Percentiles rank a stretch among this genome's conserved stretches.
phyloP scores from a whole-genome alignment of 129 eudicot species.

The Calendula officinalis region DNA sequence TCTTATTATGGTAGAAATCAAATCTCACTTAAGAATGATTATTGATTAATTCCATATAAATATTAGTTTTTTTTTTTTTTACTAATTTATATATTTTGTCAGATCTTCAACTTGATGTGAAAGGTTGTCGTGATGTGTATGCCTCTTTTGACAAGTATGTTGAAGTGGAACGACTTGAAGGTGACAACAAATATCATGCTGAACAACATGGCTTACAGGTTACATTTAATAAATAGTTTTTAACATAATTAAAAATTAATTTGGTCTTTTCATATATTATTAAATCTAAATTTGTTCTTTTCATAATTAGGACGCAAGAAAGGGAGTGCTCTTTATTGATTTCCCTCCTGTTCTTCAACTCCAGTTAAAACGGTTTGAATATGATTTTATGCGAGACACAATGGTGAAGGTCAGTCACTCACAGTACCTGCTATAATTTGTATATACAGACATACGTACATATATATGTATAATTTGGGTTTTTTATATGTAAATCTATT shows the following conservation, averaged over 20 bases:
- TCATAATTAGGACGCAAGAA: conserved; percentile 65
- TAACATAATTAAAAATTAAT: too few species aligned
- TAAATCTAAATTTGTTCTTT: too few species aligned
- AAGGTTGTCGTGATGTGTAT: conserved; percentile 95
- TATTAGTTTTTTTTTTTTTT: conserved; percentile 18
- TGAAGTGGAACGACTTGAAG: conserved; percentile 92
- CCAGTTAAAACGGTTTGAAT: conserved; percentile 91
- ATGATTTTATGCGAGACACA: conserved; percentile 82
- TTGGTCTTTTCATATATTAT: conserved; percentile 26
- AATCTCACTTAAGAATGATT: conserved; percentile 10
- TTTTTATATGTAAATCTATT: conserved; percentile 9
- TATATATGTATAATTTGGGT: conserved; percentile 7
- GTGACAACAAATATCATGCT: conserved; percentile 94
- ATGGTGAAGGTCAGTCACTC: conserved; percentile 81
- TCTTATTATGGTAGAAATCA: conserved; percentile 75
- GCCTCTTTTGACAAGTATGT: conserved; percentile 99
- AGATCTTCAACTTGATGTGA: conserved; percentile 99
- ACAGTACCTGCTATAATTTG: not conserved
- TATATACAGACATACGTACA: too few species aligned
- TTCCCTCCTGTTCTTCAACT: conserved; percentile 98
- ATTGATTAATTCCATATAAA: conserved; percentile 2
- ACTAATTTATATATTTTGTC: conserved; percentile 27
- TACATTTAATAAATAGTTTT: not conserved
- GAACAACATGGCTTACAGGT: conserved; percentile 96
- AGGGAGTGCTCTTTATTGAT: conserved; percentile 90